phyloP scores from a whole-genome alignment of 192 early-diverging fungal species.

The Gorgonomyces haynaldii region DNA sequence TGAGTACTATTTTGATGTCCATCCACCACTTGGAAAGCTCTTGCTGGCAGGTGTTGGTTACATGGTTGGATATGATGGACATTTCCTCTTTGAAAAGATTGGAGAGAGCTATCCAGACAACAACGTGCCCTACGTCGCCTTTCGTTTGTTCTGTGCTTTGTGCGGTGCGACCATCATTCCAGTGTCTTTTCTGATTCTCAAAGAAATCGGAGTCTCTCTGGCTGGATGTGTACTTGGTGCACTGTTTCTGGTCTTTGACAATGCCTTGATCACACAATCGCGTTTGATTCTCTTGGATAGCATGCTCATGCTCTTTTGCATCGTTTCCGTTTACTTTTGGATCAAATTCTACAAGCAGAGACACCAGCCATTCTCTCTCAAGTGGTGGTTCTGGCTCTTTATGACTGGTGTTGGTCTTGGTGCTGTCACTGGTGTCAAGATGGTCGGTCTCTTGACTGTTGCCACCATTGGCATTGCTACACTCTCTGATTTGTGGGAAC shows the following conservation, averaged over 20 bases:
- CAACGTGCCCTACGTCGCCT: constrained; percentile 77
- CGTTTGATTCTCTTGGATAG: constrained; percentile 89
- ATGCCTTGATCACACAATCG: constrained; percentile 78
- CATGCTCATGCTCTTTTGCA: constrained; percentile 86
- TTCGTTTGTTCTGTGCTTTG: constrained; percentile 67
- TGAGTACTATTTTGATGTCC: constrained; percentile 93
- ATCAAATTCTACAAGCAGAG: constrained; percentile 74
- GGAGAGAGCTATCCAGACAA: constrained; percentile 80
- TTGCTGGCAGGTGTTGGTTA: constrained; percentile 73
- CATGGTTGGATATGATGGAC: constrained; percentile 86
- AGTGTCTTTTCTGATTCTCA: constrained; percentile 72
- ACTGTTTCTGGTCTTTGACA: constrained; percentile 79
- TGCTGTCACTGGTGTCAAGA: constrained; percentile 62
- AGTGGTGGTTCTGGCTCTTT: constrained; percentile 83
- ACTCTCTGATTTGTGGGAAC: constrained; percentile 80
- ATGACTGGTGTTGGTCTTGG: constrained; percentile 71
- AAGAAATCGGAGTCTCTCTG: constrained; percentile 73
- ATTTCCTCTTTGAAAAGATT: constrained; percentile 90
- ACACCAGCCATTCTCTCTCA: constrained; percentile 46
- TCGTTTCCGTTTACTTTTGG: constrained; percentile 73
- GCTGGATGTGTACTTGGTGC: constrained; percentile 61
- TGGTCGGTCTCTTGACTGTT: constrained; percentile 89
- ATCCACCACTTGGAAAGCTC: constrained; percentile 91
- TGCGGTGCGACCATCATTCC: constrained; percentile 68
- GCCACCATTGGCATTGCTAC: constrained; percentile 72